Percentiles rank a stretch among this genome's conserved stretches.
Evolutionary conservation across 2,329 filamentous ascomycete species (phyloP).

Genomic region (Sarocladium strictum): DNA sequence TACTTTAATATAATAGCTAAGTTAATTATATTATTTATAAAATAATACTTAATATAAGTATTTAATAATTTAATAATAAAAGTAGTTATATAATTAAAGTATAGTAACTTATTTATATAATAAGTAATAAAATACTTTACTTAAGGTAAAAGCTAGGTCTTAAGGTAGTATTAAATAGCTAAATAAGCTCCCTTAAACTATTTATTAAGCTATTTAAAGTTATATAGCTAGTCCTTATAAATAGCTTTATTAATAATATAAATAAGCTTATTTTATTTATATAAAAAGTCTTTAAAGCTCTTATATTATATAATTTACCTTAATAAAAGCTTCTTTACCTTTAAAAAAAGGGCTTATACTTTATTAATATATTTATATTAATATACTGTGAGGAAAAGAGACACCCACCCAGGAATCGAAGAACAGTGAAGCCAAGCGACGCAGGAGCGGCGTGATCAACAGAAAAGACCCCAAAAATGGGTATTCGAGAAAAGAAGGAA

Average conservation of each 20-base stretch:
- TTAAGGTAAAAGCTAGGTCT: neutral
- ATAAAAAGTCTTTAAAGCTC: neutral
- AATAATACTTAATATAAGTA: neutral
- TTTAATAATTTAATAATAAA: slow-evolving; percentile 1
- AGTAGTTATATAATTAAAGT: slow-evolving; percentile 8
- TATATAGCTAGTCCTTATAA: neutral
- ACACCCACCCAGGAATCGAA: too few species aligned
- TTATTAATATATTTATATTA: slow-evolving; percentile 7
- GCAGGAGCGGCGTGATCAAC: too few species aligned
- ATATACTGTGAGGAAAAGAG: too few species aligned
- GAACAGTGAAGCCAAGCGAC: too few species aligned
- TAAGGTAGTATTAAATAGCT: neutral
- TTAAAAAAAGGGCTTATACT: neutral
- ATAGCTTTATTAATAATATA: neutral
- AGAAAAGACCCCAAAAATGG: too few species aligned
- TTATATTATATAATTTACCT: neutral
- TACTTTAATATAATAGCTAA: slow-evolving; percentile 1
- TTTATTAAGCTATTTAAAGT: neutral
- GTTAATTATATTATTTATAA: neutral
- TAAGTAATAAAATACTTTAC: neutral
- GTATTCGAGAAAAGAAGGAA: too few species aligned
- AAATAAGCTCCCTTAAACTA: neutral
- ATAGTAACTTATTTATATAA: neutral
- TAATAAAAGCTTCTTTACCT: neutral
- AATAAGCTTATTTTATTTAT: neutral